Conservation (phyloP, 371 early-diverging fungal species). For the Nematocida minor region DNA sequence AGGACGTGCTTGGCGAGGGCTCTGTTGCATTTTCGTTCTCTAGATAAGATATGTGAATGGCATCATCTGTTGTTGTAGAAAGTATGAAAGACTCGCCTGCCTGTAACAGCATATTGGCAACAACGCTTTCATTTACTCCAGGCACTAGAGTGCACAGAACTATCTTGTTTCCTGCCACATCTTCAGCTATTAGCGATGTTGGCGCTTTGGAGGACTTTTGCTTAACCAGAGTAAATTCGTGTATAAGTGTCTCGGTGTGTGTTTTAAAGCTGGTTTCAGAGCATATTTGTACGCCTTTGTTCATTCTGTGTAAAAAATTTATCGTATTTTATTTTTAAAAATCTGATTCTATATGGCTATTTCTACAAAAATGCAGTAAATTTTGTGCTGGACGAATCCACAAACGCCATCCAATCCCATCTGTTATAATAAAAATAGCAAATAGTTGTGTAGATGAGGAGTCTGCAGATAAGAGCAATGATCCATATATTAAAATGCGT, state of each 20-base stretch:
- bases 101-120: not conserved
- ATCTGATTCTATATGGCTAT: no score
- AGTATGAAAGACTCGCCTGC: conserved; percentile 20
- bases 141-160: conserved; percentile 27
- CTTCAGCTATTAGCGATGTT: conserved; percentile 8
- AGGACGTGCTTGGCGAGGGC: not conserved
- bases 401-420: no score
- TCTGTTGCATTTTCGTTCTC: not conserved
- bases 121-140: conserved; percentile 10
- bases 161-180: conserved; percentile 13
- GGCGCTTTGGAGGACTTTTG: not conserved
- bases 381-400: no score
- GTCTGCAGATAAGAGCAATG: no score
- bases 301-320: no score
- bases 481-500: no score
- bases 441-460: no score
- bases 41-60: not conserved
- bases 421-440: no score
- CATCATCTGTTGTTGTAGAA: conserved; percentile 1
- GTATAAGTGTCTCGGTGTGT: not conserved
- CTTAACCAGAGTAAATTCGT: not conserved
- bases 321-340: no score
- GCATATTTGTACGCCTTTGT: not conserved
- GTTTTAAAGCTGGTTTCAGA: not conserved
- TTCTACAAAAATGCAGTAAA: no score